Conservation (phyloP, 2,329 filamentous ascomycete genomes). For the Leptographium wingfieldii region DNA sequence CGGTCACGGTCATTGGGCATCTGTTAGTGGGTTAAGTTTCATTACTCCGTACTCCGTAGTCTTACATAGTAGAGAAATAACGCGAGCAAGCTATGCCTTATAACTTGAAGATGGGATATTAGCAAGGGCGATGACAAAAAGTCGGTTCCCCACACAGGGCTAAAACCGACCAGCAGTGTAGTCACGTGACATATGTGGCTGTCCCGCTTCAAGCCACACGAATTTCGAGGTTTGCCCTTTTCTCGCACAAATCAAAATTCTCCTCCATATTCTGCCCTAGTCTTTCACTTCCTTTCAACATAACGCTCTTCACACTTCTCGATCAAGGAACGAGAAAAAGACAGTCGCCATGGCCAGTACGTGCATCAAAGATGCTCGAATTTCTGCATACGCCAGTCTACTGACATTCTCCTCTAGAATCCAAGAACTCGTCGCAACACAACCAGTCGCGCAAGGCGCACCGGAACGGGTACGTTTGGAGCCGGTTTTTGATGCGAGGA, state of each 20-base stretch:
- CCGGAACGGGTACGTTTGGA: constrained; percentile 77
- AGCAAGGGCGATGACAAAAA: neutral
- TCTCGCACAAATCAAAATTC: constrained; percentile 16
- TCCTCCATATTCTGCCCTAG: constrained; percentile 6
- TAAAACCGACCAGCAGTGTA: neutral
- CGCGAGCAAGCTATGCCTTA: neutral
- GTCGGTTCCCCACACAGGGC: neutral
- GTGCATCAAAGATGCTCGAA: constrained; percentile 21
- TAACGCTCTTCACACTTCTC: constrained; percentile 5
- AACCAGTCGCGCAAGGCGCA: constrained; percentile 98
- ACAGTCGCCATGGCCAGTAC: constrained; percentile 57
- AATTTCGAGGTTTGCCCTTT: constrained; percentile 8
- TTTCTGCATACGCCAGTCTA: constrained; percentile 2
- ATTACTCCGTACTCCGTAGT: neutral
- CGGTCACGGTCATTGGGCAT: neutral
- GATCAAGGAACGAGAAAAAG: constrained; percentile 20
- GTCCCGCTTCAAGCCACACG: constrained; percentile 2
- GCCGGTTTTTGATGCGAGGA: neutral
- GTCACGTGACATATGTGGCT: constrained; percentile 4
- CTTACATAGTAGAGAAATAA: neutral
- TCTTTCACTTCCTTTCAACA: constrained; percentile 1
- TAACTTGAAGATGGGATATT: neutral
- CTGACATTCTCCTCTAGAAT: constrained; percentile 50
- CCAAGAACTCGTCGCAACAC: constrained; percentile 99
- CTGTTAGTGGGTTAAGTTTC: neutral